Evolutionary conservation across 345 rosid species (phyloP).

Genomic region (Acer saccharum): DNA sequence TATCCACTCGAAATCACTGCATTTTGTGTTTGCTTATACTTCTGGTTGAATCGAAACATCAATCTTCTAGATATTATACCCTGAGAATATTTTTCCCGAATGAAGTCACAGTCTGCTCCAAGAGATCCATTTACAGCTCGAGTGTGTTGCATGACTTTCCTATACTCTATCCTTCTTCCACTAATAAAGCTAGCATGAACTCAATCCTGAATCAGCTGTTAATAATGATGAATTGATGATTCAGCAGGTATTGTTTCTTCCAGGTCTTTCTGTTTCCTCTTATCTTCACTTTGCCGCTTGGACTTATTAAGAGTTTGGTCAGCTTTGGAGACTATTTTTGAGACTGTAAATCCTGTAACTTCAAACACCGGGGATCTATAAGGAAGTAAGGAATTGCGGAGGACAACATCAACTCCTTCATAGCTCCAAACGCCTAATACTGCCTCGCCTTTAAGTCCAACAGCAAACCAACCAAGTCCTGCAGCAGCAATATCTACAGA

Average conservation of each 20-base stretch:
- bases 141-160: not conserved
- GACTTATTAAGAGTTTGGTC: slow-evolving; percentile 63
- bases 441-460: slow-evolving; percentile 85
- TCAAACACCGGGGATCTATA: slow-evolving; percentile 68
- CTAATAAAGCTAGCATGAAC: not conserved
- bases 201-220: not conserved
- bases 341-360: slow-evolving; percentile 83
- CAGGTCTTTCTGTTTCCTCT: slow-evolving; percentile 38
- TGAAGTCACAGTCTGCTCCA: not conserved
- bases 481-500: slow-evolving; percentile 80
- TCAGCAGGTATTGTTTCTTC: slow-evolving; percentile 24
- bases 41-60: not conserved
- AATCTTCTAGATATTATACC: not conserved
- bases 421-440: slow-evolving; percentile 80
- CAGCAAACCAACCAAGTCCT: slow-evolving; percentile 89
- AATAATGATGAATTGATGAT: slow-evolving; percentile 18
- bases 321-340: slow-evolving; percentile 83
- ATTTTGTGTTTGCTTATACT: not conserved
- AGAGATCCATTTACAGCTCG: not conserved
- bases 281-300: slow-evolving; percentile 41
- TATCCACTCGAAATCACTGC: not conserved
- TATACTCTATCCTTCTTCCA: not conserved
- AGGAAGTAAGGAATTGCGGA: slow-evolving; percentile 73
- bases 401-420: slow-evolving; percentile 70
- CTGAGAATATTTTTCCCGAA: not conserved